Evolutionary conservation across 257 asterid species (phyloP).

Genomic region (Salvia hispanica): DNA sequence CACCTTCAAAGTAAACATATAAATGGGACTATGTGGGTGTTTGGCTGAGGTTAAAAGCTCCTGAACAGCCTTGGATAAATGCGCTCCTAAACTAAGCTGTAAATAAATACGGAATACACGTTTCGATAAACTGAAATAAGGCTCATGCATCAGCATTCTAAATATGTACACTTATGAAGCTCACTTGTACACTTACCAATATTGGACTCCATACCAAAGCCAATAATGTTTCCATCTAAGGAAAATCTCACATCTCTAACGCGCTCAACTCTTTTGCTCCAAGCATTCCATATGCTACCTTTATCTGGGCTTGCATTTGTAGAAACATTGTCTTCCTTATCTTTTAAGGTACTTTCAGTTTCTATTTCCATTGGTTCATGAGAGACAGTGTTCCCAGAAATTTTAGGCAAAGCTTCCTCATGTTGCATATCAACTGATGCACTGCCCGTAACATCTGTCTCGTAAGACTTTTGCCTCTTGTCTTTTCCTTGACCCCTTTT

Average conservation of each 20-base stretch:
- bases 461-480: conserved; percentile 52
- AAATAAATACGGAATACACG: neutral
- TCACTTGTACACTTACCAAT: conserved; percentile 46
- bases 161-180: conserved; percentile 3
- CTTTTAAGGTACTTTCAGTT: conserved; percentile 32
- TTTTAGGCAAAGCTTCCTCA: conserved; percentile 32
- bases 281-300: conserved; percentile 63
- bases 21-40: neutral
- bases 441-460: conserved; percentile 37
- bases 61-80: too few relatives aligned
- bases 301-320: conserved; percentile 34
- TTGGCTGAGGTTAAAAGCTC: too few relatives aligned
- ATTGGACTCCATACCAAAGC: conserved; percentile 37
- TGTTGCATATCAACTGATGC: conserved; percentile 38
- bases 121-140: neutral
- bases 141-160: neutral
- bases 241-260: conserved; percentile 80
- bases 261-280: conserved; percentile 89
- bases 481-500: conserved; percentile 62
- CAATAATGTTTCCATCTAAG: conserved; percentile 60
- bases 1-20: conserved; percentile 10
- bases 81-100: neutral
- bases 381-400: conserved; percentile 38
- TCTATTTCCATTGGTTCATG: conserved; percentile 34
- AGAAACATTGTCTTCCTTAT: conserved; percentile 34